Evolutionary conservation across 345 rosid genomes (phyloP), one percentile per base, ranked within the genome.

Genomic region (Atalantia buxifolia): DNA sequence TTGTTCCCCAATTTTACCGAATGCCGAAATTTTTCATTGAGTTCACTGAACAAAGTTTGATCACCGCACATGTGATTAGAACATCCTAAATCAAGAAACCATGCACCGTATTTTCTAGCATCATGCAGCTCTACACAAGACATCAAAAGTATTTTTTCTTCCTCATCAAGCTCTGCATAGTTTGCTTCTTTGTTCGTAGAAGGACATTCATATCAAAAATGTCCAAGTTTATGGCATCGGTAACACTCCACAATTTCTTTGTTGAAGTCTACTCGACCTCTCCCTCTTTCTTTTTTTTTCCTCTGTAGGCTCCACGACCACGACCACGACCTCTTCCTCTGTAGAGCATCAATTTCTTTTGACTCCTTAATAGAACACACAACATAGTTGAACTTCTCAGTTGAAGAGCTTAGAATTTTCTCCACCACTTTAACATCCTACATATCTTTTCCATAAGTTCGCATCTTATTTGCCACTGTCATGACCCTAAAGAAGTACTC

Each of bases 31-130:
- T 3, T n/a, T 56, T 82, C 77, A 67, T 78, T 61, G 2, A 79
- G 33, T 5, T 45, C 8, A 18, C 4, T 10, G 48, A 79, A 69
- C 7, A 59, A 21, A 1, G 14, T 36, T 36, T 2, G 0, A 13
- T 74, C 16, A 4, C 69, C 71, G 38, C 72, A 48, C 81, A 78
- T 75, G 2, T 82, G 71, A 25, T 79, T 83, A 22, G 2, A 21
- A 9, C 75, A 83, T 0, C 78, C 50, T 0, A 62, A 64, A 22
- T 83, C 62, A 0, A 83, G 9, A 9, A 59, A 80, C 75, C 74
- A 76, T 0, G 33, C 48, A 60, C 66, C 70, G 3, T 71, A 40
- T 0, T 1, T 0, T 2, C 13, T 53, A 0, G 30, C 50, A 1
- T 65, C 1, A 28, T 28, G 1, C 36, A 12, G 0, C 1, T 35